These are phyloP conservation scores for Claviceps arundinis DNA, from an alignment of 2,329 filamentous ascomycete genomes.

Conservation along the genomic window DNA sequence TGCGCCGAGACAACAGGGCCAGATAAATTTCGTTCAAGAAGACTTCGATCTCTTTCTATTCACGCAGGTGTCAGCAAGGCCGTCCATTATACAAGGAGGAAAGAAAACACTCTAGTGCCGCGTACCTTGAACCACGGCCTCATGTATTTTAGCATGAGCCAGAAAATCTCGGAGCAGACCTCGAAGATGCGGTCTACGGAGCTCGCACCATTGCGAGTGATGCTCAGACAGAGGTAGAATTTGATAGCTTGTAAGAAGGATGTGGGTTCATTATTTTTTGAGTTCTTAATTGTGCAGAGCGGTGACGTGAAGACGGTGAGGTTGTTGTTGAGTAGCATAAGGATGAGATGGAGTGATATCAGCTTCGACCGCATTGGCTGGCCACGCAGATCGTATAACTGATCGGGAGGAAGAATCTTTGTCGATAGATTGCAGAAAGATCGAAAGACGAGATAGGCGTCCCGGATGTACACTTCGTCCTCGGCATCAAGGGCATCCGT, in stretches of 20 bases:
- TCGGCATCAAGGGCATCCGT: constrained; percentile 54
- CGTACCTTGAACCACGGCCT: constrained; percentile 81
- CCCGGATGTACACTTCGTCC: constrained; percentile 92
- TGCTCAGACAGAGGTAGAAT: constrained; percentile 88
- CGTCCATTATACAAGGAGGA: neutral
- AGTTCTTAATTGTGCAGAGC: constrained; percentile 81
- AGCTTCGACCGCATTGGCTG: constrained; percentile 97
- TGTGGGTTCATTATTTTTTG: constrained; percentile 75
- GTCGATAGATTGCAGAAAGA: constrained; percentile 97
- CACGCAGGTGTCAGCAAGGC: constrained; percentile 13
- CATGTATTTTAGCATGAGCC: constrained; percentile 91
- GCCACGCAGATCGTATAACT: constrained; percentile 82
- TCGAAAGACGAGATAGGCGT: constrained; percentile 92
- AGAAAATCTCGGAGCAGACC: constrained; percentile 93
- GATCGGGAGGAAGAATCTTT: constrained; percentile 77
- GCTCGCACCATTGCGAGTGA: constrained; percentile 90
- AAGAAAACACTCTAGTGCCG: neutral
- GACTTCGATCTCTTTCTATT: constrained; percentile 87
- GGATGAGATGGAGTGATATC: constrained; percentile 87
- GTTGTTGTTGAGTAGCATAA: constrained; percentile 90
- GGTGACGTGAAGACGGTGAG: constrained; percentile 83
- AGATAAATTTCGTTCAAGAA: constrained; percentile 97
- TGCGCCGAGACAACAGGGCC: constrained; percentile 76
- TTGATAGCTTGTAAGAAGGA: constrained; percentile 91
- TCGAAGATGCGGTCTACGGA: constrained; percentile 88